Conservation (phyloP, 2,329 filamentous ascomycete genomes). For the Fonsecaea erecta region DNA sequence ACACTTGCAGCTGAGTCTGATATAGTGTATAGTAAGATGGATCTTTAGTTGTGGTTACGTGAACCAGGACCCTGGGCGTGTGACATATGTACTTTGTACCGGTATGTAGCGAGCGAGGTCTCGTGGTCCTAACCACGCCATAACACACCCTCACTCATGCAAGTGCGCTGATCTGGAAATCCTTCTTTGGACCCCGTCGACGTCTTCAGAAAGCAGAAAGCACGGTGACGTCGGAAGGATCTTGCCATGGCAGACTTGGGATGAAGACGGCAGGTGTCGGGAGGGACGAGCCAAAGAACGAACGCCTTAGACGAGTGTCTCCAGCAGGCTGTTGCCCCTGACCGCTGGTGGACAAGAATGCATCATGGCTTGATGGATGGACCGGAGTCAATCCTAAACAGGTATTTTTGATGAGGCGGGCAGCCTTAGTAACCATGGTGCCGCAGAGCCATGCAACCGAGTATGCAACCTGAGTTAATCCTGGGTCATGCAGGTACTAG, state of each 20-base stretch:
- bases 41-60: too few relatives aligned
- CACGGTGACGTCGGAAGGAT: neutral
- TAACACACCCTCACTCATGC: neutral
- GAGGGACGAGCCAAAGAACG: neutral
- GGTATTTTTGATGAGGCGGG: neutral
- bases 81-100: too few relatives aligned
- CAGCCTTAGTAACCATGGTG: neutral
- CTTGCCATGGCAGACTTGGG: neutral
- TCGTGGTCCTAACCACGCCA: neutral
- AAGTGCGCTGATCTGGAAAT: neutral
- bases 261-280: neutral
- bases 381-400: neutral
- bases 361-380: neutral
- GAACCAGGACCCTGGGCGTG: too few relatives aligned
- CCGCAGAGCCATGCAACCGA: neutral
- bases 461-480: conserved; percentile 4
- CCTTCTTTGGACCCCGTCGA: neutral
- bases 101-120: too few relatives aligned
- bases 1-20: too few relatives aligned
- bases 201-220: neutral
- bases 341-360: too few relatives aligned
- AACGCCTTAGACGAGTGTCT: neutral
- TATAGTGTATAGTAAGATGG: too few relatives aligned
- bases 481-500: neutral
- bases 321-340: neutral